phyloP scores from a whole-genome alignment of 1,284 basidiomycete genomes.

The Ceratobasidium sp. region DNA sequence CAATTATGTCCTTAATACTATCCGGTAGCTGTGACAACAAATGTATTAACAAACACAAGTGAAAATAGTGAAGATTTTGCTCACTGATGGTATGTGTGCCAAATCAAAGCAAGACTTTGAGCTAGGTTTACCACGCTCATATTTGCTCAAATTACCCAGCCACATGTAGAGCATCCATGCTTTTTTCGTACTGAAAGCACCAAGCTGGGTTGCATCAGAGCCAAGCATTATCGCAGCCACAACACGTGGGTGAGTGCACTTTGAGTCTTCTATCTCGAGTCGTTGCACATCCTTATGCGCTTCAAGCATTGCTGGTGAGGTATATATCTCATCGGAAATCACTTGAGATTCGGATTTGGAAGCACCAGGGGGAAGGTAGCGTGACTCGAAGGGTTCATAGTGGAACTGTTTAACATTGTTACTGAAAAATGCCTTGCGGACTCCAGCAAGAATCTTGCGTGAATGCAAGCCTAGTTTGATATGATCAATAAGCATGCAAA shows the following conservation, averaged over 20 bases:
- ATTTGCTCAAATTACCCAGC: slow-evolving; percentile 55
- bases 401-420: slow-evolving; percentile 22
- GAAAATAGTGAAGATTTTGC: slow-evolving; percentile 2
- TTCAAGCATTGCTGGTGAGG: slow-evolving; percentile 16
- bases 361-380: background rate
- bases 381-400: slow-evolving; percentile 9
- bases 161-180: slow-evolving; percentile 55
- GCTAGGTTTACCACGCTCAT: slow-evolving; percentile 50
- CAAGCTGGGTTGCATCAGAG: slow-evolving; percentile 56
- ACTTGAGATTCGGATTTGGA: slow-evolving; percentile 1
- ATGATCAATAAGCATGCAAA: background rate
- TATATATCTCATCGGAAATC: slow-evolving; percentile 1
- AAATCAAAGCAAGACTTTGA: slow-evolving; percentile 52
- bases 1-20: slow-evolving; percentile 10
- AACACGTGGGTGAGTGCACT: slow-evolving; percentile 50
- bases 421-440: background rate
- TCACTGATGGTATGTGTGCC: slow-evolving; percentile 55
- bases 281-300: slow-evolving; percentile 18
- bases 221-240: slow-evolving; percentile 54
- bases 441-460: background rate
- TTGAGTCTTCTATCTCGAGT: slow-evolving; percentile 44
- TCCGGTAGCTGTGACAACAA: slow-evolving; percentile 1
- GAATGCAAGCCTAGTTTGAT: slow-evolving; percentile 2
- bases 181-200: slow-evolving; percentile 54
- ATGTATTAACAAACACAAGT: background rate